Conservation (phyloP, 306 rosid genomes). For the Trifolium repens region DNA sequence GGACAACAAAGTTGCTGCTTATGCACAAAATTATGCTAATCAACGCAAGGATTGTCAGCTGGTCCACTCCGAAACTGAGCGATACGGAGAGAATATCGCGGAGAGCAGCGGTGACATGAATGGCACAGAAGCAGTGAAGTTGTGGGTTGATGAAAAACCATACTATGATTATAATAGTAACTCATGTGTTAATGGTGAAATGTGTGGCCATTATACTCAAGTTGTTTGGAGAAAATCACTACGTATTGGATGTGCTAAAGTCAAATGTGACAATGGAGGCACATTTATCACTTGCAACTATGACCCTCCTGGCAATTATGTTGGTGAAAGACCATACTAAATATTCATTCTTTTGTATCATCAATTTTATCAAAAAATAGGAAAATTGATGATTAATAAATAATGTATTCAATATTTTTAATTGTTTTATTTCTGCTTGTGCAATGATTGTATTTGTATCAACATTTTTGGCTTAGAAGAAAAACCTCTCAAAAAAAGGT, state of each 20-base stretch:
- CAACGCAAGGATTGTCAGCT: slow-evolving; percentile 40
- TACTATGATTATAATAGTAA: slow-evolving; percentile 45
- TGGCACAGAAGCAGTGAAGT: slow-evolving; percentile 29
- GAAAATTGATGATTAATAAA: too few species aligned
- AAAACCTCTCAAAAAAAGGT: too few species aligned
- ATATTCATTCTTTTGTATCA: background rate
- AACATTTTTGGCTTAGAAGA: too few species aligned
- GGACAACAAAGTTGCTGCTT: slow-evolving; percentile 41
- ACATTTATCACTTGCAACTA: slow-evolving; percentile 52
- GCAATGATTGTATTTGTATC: too few species aligned
- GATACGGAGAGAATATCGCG: slow-evolving; percentile 39
- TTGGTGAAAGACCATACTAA: background rate
- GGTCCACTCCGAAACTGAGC: slow-evolving; percentile 38
- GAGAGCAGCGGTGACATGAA: background rate
- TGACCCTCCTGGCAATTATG: slow-evolving; percentile 40
- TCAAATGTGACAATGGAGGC: slow-evolving; percentile 48
- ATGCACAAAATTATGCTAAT: slow-evolving; percentile 45
- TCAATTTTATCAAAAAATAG: background rate
- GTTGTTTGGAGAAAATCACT: slow-evolving; percentile 51
- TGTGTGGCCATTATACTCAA: slow-evolving; percentile 58
- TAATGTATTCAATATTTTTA: too few species aligned
- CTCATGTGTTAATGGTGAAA: slow-evolving; percentile 39
- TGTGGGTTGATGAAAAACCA: slow-evolving; percentile 52
- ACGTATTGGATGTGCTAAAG: slow-evolving; percentile 62
- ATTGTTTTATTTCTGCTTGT: too few species aligned